These are phyloP conservation scores for Castanea crenata DNA, from an alignment of 306 rosid genomes.

Conservation along the genomic window DNA sequence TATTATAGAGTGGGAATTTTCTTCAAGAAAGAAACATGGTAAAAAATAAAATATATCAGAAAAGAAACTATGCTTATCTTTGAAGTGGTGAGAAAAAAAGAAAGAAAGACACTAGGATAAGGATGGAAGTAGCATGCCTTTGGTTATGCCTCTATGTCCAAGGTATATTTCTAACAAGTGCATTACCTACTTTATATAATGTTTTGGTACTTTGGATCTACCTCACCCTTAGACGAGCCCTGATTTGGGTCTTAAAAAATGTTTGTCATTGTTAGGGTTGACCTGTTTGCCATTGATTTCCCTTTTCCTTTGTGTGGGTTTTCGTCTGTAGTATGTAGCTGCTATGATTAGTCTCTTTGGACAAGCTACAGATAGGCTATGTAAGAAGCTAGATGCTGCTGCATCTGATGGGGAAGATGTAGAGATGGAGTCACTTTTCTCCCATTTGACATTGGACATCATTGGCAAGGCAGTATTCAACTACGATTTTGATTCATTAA, in stretches of 20 bases:
- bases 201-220: conserved; percentile 17
- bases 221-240: conserved; percentile 11
- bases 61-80: too few relatives aligned
- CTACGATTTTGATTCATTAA: conserved; percentile 90
- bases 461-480: conserved; percentile 98
- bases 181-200: background rate
- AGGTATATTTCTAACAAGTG: background rate
- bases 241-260: background rate
- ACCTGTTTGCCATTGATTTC: conserved; percentile 24
- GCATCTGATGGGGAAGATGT: conserved; percentile 88
- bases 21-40: background rate
- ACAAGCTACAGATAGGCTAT: conserved; percentile 94
- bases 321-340: conserved; percentile 68
- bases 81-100: background rate
- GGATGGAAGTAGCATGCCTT: background rate
- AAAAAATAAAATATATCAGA: background rate
- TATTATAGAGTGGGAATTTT: background rate
- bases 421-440: conserved; percentile 98
- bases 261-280: conserved; percentile 2
- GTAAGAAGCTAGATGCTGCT: conserved; percentile 81
- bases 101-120: background rate
- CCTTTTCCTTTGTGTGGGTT: conserved; percentile 23
- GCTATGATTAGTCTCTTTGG: conserved; percentile 93
- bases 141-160: background rate
- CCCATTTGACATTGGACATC: conserved; percentile 84